These are phyloP conservation scores for Talaromyces sp. DNA, from an alignment of 2,329 filamentous ascomycete genomes.

Conservation along the genomic window DNA sequence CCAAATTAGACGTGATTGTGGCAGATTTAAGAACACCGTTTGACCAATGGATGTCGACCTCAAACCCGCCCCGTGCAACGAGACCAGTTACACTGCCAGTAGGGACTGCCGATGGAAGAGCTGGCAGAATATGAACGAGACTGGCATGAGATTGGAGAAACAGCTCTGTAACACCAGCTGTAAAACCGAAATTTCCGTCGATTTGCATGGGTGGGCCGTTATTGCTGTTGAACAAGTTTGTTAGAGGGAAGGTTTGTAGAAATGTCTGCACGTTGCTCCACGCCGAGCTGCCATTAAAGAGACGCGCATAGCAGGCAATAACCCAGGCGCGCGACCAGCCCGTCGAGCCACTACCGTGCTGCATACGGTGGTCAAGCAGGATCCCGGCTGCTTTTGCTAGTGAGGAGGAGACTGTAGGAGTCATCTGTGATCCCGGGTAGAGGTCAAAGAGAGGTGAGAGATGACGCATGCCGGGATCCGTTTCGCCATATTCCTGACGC, in stretches of 20 bases:
- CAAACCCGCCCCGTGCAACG: slow-evolving; percentile 36
- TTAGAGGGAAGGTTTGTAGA: not conserved
- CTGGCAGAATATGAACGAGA: slow-evolving; percentile 38
- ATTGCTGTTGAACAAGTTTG: slow-evolving; percentile 41
- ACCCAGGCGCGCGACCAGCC: slow-evolving; percentile 53
- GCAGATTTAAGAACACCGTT: slow-evolving; percentile 11
- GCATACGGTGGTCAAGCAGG: slow-evolving; percentile 27
- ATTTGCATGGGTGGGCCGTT: slow-evolving; percentile 46
- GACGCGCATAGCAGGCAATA: slow-evolving; percentile 47
- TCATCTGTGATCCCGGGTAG: not conserved
- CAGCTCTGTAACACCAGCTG: slow-evolving; percentile 46
- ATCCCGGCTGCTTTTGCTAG: slow-evolving; percentile 7
- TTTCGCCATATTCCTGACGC: slow-evolving; percentile 36
- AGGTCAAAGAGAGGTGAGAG: slow-evolving; percentile 37
- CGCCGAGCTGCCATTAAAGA: slow-evolving; percentile 38
- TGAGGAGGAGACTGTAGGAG: not conserved
- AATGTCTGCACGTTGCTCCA: slow-evolving; percentile 28
- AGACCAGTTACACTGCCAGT: slow-evolving; percentile 34
- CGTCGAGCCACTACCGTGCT: slow-evolving; percentile 40
- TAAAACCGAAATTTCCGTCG: slow-evolving; percentile 51
- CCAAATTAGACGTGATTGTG: not conserved
- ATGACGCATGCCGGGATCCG: slow-evolving; percentile 52
- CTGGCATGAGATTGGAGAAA: slow-evolving; percentile 40
- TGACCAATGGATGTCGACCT: slow-evolving; percentile 38
- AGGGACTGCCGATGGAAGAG: slow-evolving; percentile 33